Evolutionary conservation across 371 early-diverging fungal species (phyloP).

Genomic region (Amoeboaphelidium protococcarum): DNA sequence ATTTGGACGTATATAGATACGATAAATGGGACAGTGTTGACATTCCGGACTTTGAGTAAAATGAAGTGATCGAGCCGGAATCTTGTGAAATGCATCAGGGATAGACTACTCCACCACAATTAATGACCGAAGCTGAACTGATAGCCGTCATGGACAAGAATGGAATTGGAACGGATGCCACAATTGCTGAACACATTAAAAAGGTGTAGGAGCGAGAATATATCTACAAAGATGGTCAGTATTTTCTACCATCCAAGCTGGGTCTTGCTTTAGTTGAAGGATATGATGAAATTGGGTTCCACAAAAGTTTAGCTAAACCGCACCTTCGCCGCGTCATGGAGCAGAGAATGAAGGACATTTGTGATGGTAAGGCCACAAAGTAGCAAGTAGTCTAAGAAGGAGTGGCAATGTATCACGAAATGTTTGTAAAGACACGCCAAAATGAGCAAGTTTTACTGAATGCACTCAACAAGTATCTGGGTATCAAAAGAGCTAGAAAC

Average conservation of each 20-base stretch:
- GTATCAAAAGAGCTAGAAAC: too few relatives aligned
- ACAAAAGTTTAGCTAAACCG: slow-evolving; percentile 5
- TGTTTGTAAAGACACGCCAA: slow-evolving; percentile 38
- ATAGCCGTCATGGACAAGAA: slow-evolving; percentile 37
- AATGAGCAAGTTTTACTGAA: too few relatives aligned
- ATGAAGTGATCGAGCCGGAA: slow-evolving; percentile 41
- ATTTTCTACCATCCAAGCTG: slow-evolving; percentile 58
- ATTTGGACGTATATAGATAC: slow-evolving; percentile 80
- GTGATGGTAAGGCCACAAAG: slow-evolving; percentile 5
- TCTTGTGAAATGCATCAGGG: slow-evolving; percentile 29
- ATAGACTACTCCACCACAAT: slow-evolving; percentile 30
- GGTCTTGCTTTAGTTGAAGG: slow-evolving; percentile 81
- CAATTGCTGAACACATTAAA: slow-evolving; percentile 43
- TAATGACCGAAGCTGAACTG: slow-evolving; percentile 35
- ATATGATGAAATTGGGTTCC: slow-evolving; percentile 30
- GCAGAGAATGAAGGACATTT: slow-evolving; percentile 34
- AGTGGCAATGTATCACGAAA: slow-evolving; percentile 10
- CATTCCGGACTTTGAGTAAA: slow-evolving; percentile 41
- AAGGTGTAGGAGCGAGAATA: slow-evolving; percentile 37
- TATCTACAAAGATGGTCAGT: slow-evolving; percentile 15
- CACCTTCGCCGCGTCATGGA: slow-evolving; percentile 14
- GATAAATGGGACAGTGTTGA: slow-evolving; percentile 63
- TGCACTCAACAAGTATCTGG: too few relatives aligned
- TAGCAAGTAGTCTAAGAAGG: slow-evolving; percentile 8
- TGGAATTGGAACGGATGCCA: slow-evolving; percentile 56